A percentile compares a stretch with the other conserved stretches of the same genome.
Evolutionary conservation across 1,284 basidiomycete species (phyloP).

Genomic region (Microbotryomycetes sp.): DNA sequence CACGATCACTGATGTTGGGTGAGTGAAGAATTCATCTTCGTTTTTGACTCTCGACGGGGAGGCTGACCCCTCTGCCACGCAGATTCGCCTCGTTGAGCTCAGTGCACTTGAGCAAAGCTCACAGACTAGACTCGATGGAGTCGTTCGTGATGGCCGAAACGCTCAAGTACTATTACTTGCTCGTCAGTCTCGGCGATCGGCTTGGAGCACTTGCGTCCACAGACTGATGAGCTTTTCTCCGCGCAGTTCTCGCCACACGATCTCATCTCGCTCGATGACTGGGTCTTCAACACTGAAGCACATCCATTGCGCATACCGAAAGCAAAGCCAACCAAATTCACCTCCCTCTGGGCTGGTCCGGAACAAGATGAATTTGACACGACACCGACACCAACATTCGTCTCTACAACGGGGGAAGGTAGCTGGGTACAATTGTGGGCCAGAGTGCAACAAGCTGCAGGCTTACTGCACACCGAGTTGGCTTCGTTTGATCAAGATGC

Average conservation of each 20-base stretch:
- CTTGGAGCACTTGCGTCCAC: not conserved
- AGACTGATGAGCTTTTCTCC: conserved; percentile 37
- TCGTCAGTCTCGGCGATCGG: conserved; percentile 25
- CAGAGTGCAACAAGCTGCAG: conserved; percentile 24
- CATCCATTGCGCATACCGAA: conserved; percentile 26
- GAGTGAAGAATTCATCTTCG: not conserved
- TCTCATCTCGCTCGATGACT: conserved; percentile 52
- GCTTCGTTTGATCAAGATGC: not conserved
- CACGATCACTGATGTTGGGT: conserved; percentile 35
- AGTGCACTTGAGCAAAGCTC: conserved; percentile 38
- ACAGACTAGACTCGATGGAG: conserved; percentile 46
- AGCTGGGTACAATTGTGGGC: conserved; percentile 29
- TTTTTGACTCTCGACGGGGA: not conserved
- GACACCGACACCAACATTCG: conserved; percentile 1
- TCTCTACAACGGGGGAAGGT: conserved; percentile 16
- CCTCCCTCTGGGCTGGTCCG: conserved; percentile 22
- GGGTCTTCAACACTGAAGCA: conserved; percentile 46
- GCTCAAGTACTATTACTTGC: conserved; percentile 46
- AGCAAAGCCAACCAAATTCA: not conserved
- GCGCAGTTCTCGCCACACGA: conserved; percentile 49
- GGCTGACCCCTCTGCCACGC: not conserved
- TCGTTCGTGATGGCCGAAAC: conserved; percentile 53
- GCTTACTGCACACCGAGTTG: not conserved
- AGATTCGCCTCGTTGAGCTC: conserved; percentile 1
- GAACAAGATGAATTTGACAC: not conserved